Evolutionary conservation across 805 yeast species (phyloP).

Genomic region (Ogataea trehaloabstinens): DNA sequence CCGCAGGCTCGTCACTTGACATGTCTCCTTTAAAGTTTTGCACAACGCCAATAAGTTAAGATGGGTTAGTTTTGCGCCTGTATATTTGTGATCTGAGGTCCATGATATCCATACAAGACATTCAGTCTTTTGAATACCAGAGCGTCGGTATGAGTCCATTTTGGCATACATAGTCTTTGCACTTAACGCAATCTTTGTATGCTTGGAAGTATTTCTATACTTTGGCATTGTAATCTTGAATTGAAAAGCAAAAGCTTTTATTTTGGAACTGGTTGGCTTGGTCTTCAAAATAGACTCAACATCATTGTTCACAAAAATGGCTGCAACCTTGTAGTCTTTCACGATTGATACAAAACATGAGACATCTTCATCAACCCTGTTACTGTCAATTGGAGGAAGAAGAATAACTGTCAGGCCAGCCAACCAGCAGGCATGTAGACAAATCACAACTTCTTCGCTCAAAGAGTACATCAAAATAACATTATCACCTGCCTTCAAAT

Average conservation of each 20-base stretch:
- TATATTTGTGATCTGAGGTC: slow-evolving; percentile 68
- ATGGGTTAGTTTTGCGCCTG: slow-evolving; percentile 59
- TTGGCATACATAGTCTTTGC: slow-evolving; percentile 39
- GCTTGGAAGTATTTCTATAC: slow-evolving; percentile 65
- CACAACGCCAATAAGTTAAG: slow-evolving; percentile 70
- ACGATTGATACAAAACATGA: slow-evolving; percentile 62
- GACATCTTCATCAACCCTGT: slow-evolving; percentile 68
- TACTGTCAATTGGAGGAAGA: slow-evolving; percentile 59
- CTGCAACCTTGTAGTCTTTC: slow-evolving; percentile 67
- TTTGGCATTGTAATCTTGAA: slow-evolving; percentile 41
- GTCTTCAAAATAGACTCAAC: slow-evolving; percentile 66
- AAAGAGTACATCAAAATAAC: slow-evolving; percentile 83
- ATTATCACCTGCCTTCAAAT: slow-evolving; percentile 63
- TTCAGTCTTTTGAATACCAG: slow-evolving; percentile 35
- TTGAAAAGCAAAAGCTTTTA: slow-evolving; percentile 42
- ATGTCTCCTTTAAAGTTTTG: slow-evolving; percentile 87
- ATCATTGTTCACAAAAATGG: slow-evolving; percentile 75
- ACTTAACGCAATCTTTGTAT: slow-evolving; percentile 37
- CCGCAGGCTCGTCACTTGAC: slow-evolving; percentile 69
- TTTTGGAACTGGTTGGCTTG: slow-evolving; percentile 58
- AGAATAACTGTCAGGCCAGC: slow-evolving; percentile 81
- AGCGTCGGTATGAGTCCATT: slow-evolving; percentile 34
- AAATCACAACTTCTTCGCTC: slow-evolving; percentile 80
- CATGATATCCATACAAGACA: slow-evolving; percentile 63
- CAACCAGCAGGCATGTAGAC: slow-evolving; percentile 81